phyloP scores from a whole-genome alignment of 2,329 filamentous ascomycete species.

The Beauveria australis region DNA sequence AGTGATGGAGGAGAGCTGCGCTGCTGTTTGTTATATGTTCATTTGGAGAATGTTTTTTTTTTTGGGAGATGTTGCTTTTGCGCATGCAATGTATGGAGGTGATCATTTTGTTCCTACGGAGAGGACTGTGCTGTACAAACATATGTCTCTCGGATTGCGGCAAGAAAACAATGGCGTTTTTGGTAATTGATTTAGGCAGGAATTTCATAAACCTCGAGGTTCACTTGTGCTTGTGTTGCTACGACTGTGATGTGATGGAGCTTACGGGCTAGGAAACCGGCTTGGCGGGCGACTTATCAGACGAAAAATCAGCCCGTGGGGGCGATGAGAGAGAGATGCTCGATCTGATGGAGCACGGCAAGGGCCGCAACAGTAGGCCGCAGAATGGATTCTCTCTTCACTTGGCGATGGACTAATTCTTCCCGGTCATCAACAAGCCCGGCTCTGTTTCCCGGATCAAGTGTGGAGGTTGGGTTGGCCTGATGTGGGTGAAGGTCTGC shows the following conservation, averaged over 20 bases:
- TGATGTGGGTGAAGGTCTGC: not conserved
- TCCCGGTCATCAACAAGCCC: not conserved
- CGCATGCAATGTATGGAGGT: not conserved
- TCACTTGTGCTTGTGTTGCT: not conserved
- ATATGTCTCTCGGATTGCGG: conserved; percentile 9
- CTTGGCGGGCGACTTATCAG: no score
- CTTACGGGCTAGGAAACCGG: not conserved
- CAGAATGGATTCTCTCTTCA: not conserved
- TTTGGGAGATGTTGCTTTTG: not conserved
- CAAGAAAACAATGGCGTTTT: conserved; percentile 7
- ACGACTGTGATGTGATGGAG: not conserved
- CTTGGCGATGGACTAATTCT: not conserved
- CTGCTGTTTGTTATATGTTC: not conserved
- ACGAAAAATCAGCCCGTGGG: not conserved
- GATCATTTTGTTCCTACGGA: conserved; percentile 1
- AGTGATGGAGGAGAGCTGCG: conserved; percentile 6
- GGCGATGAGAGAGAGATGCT: not conserved
- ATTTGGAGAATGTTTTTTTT: not conserved
- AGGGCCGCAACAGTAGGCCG: not conserved
- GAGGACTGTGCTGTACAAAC: conserved; percentile 6
- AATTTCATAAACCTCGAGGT: not conserved
- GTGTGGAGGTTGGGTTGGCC: not conserved
- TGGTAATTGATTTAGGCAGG: conserved; percentile 10
- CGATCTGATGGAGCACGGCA: not conserved
- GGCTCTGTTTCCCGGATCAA: not conserved